Percentiles rank a stretch among this genome's conserved stretches.
These are phyloP conservation scores for Antitrichia curtipendula DNA, from an alignment of 225 moss, liverwort and hornwort species.

Conservation along the genomic window DNA sequence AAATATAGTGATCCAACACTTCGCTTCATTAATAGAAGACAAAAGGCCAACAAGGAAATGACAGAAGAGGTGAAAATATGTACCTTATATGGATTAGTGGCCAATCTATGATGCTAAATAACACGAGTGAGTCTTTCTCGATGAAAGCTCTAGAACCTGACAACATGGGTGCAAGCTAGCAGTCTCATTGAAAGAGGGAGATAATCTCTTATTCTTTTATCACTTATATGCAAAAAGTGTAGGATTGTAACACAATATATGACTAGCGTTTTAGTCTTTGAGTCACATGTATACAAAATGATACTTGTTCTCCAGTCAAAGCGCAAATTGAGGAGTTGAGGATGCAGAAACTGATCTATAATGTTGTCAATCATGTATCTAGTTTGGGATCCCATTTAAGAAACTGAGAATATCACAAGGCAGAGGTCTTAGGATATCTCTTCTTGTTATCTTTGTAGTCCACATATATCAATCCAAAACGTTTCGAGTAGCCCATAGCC, in stretches of 20 bases:
- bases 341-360: not conserved
- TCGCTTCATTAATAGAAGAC: not conserved
- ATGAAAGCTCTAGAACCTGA: not conserved
- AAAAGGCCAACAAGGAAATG: not conserved
- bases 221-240: not conserved
- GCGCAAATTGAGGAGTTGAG: not conserved
- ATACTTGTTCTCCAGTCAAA: not conserved
- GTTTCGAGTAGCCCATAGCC: constrained; percentile 34
- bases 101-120: not conserved
- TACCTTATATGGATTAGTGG: not conserved
- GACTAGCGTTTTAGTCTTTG: not conserved
- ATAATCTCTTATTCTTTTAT: not conserved
- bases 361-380: not conserved
- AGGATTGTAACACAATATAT: not conserved
- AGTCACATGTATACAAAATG: not conserved
- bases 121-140: not conserved
- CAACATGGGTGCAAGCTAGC: not conserved
- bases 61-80: not conserved
- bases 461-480: constrained; percentile 45
- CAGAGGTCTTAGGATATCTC: constrained; percentile 33
- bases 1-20: not conserved
- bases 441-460: constrained; percentile 28
- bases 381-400: not conserved
- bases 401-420: constrained; percentile 31
- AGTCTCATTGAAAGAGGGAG: not conserved